phyloP scores from a whole-genome alignment of 148 eudicot species.

The Silene uniflora region DNA sequence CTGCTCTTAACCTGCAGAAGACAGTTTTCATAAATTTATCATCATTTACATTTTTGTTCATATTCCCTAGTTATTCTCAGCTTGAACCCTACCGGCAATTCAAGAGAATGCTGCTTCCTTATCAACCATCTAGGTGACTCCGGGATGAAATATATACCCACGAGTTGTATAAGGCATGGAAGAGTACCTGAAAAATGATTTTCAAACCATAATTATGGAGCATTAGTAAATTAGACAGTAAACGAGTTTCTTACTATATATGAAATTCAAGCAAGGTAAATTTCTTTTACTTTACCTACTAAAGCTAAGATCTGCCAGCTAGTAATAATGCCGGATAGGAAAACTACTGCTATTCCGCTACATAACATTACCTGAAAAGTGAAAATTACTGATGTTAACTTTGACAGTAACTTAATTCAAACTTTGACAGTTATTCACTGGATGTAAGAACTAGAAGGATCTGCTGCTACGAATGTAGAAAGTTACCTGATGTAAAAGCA shows the following conservation, averaged over 20 bases:
- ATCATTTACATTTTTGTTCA: neutral
- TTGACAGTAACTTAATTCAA: neutral
- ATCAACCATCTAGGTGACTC: constrained; percentile 75
- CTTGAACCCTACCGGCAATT: neutral
- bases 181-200: constrained; percentile 35
- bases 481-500: constrained; percentile 31
- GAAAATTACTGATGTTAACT: neutral
- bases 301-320: constrained; percentile 44
- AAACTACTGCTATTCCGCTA: constrained; percentile 33
- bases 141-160: constrained; percentile 41
- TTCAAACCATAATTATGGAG: neutral
- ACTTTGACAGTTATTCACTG: neutral
- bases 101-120: neutral
- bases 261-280: neutral
- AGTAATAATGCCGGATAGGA: constrained; percentile 30
- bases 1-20: constrained; percentile 47
- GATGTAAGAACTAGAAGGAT: too few relatives aligned
- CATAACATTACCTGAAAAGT: constrained; percentile 28
- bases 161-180: constrained; percentile 44
- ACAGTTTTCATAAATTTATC: neutral
- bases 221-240: neutral
- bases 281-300: constrained; percentile 24
- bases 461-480: neutral
- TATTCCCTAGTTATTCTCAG: neutral
- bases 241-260: neutral